Evolutionary conservation across 73 alveolate species (phyloP).

Genomic region (Paramecium tetraurelia): DNA sequence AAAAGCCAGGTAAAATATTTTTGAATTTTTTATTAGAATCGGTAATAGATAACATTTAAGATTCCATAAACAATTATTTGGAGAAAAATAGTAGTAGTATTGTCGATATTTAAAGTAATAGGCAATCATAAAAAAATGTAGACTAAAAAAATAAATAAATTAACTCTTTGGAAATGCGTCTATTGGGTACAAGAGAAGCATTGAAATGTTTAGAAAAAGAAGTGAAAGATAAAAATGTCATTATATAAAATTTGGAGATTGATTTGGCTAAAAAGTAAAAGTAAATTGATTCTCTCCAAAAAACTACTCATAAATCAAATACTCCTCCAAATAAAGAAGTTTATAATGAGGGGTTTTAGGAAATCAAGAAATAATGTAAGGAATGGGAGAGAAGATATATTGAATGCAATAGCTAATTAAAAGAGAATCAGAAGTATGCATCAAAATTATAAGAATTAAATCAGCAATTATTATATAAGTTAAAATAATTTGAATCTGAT

Average conservation of each 20-base stretch:
- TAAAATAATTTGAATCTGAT: not conserved
- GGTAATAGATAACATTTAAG: not conserved
- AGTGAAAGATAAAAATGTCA: not conserved
- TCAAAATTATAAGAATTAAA: constrained; percentile 7
- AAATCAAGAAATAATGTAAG: not conserved
- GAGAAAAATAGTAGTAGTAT: not conserved
- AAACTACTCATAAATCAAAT: not conserved
- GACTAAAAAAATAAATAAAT: not conserved
- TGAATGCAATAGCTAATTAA: not conserved
- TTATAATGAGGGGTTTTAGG: not conserved
- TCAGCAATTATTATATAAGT: not conserved
- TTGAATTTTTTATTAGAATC: not conserved
- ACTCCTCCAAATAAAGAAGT: not conserved
- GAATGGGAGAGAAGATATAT: not conserved
- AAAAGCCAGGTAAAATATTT: not conserved
- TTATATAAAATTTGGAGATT: not conserved
- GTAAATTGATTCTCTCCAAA: not conserved
- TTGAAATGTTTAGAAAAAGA: constrained; percentile 6
- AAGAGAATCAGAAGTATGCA: not conserved
- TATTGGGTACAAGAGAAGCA: constrained; percentile 48
- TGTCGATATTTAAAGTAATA: not conserved
- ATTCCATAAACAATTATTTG: not conserved
- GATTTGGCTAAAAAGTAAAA: not conserved
- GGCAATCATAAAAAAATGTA: not conserved
- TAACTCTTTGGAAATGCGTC: constrained; percentile 5